A percentile compares a stretch with the other conserved stretches of the same genome.
phyloP scores from a whole-genome alignment of 306 rosid species.

The Medicago truncatula region DNA sequence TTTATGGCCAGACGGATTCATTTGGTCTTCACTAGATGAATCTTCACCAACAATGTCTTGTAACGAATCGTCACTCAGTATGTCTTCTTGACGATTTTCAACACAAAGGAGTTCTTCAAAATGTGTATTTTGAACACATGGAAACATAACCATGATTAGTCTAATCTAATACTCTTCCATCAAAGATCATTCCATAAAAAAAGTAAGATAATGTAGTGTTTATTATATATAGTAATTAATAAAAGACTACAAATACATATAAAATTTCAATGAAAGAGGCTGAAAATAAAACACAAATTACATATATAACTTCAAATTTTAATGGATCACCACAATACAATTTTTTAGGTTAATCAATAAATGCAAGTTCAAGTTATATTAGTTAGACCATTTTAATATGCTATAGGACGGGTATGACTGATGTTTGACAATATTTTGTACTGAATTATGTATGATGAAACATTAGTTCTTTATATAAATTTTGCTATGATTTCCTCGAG shows the following conservation, averaged over 20 bases:
- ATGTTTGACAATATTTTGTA: too few relatives aligned
- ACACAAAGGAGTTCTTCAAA: slow-evolving; percentile 49
- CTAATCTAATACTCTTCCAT: slow-evolving; percentile 32
- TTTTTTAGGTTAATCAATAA: too few relatives aligned
- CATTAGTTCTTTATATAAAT: too few relatives aligned
- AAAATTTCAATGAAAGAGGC: not conserved
- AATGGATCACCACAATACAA: not conserved
- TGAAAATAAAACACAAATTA: not conserved
- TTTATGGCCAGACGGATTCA: too few relatives aligned
- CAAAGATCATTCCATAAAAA: slow-evolving; percentile 40
- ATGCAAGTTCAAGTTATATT: too few relatives aligned
- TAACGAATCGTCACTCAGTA: not conserved
- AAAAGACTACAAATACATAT: not conserved
- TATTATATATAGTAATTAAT: not conserved
- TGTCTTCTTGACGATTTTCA: slow-evolving; percentile 23
- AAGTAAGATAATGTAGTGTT: slow-evolving; percentile 11
- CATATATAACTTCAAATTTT: slow-evolving; percentile 24
- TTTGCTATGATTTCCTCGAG: not conserved
- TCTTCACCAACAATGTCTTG: not conserved
- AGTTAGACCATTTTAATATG: too few relatives aligned
- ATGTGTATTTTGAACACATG: too few relatives aligned
- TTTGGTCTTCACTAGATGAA: not conserved
- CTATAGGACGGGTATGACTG: too few relatives aligned
- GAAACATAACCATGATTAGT: too few relatives aligned
- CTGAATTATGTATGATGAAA: too few relatives aligned